A percentile compares a stretch with the other conserved stretches of the same genome.
Conservation (phyloP, 2,329 filamentous ascomycete species). For the Alternaria metachromatica region DNA sequence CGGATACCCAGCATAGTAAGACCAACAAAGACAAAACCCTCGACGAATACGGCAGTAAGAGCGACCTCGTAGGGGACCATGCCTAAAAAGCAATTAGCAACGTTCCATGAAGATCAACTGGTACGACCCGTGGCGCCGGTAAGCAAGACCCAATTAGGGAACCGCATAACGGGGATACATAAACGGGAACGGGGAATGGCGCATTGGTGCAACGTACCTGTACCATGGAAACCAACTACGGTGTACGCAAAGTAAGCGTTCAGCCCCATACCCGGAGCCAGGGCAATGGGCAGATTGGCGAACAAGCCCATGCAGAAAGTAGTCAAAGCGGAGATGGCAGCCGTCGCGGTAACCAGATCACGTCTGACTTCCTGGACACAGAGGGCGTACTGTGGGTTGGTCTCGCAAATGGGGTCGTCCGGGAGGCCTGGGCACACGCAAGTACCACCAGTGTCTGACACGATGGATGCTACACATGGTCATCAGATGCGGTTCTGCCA, state of each 20-base stretch:
- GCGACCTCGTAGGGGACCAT: conserved; percentile 77
- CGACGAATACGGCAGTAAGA: conserved; percentile 85
- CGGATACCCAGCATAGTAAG: conserved; percentile 76
- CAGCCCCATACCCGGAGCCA: conserved; percentile 79
- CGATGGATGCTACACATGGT: conserved; percentile 59
- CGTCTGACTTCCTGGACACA: conserved; percentile 70
- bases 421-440: conserved; percentile 69
- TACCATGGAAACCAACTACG: conserved; percentile 78
- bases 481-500: conserved; percentile 10
- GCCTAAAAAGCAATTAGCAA: conserved; percentile 32
- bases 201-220: conserved; percentile 53
- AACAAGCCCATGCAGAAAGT: conserved; percentile 86
- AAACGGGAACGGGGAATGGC: conserved; percentile 22
- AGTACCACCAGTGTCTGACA: conserved; percentile 75
- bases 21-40: conserved; percentile 83
- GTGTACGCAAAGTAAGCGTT: conserved; percentile 89
- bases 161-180: conserved; percentile 14
- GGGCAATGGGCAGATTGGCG: conserved; percentile 78
- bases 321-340: conserved; percentile 78
- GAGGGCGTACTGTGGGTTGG: conserved; percentile 66
- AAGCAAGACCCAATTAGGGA: conserved; percentile 2
- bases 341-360: conserved; percentile 83
- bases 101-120: conserved; percentile 5
- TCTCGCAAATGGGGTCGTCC: conserved; percentile 58
- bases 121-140: conserved; percentile 3